phyloP scores from a whole-genome alignment of 257 asterid species.

The Lycium ferocissimum region DNA sequence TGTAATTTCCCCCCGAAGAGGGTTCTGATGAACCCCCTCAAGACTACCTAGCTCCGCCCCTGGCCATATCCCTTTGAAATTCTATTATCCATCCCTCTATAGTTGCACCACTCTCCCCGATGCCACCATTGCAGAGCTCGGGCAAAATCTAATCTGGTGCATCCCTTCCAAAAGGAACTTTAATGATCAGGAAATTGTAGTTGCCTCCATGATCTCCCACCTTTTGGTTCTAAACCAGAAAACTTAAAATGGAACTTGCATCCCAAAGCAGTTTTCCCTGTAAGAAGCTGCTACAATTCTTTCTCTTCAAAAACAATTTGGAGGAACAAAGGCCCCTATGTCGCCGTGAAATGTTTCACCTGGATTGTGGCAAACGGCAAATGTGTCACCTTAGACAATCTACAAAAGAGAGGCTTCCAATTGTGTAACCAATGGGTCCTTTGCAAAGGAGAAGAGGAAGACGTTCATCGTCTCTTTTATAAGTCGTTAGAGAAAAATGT shows the following conservation, averaged over 20 bases:
- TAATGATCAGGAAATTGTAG: not conserved
- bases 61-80: too few relatives aligned
- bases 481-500: too few relatives aligned
- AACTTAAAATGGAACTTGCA: too few relatives aligned
- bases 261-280: too few relatives aligned
- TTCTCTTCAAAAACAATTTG: not conserved
- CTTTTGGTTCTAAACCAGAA: too few relatives aligned
- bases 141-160: not conserved
- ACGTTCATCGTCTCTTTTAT: too few relatives aligned
- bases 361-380: not conserved
- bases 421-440: not conserved
- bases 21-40: too few relatives aligned
- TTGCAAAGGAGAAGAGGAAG: not conserved
- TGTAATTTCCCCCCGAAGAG: too few relatives aligned
- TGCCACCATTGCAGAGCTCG: not conserved
- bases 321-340: not conserved
- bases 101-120: not conserved
- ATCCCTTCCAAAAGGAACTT: not conserved
- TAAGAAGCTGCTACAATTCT: too few relatives aligned
- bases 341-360: not conserved
- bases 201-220: not conserved
- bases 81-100: not conserved
- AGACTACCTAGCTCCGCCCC: too few relatives aligned
- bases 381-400: not conserved
- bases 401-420: not conserved